Conservation (phyloP, 768 basidiomycete species). For the Asterophora lycoperdoides region DNA sequence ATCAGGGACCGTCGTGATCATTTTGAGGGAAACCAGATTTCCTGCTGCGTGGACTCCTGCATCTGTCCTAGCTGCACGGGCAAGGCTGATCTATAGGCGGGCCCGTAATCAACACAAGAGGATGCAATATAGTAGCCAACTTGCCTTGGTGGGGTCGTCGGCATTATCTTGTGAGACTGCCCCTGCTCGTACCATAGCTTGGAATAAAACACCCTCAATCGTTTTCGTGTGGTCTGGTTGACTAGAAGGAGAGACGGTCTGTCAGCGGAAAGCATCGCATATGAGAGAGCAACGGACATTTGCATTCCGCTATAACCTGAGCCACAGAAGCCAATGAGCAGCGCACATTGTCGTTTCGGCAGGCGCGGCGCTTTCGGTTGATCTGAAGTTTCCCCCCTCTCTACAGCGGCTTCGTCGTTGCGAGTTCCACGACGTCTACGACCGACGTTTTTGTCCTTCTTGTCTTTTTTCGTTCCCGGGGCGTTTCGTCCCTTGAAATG, state of each 20-base stretch:
- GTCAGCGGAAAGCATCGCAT: neutral
- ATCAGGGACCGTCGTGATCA: conserved; percentile 76
- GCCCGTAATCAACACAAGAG: no score
- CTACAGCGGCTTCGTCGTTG: conserved; percentile 25
- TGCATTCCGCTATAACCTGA: conserved; percentile 95
- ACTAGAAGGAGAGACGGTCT: conserved; percentile 32
- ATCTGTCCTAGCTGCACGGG: conserved; percentile 91
- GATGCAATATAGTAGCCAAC: neutral
- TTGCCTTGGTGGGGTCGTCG: conserved; percentile 81
- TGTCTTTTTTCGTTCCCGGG: conserved; percentile 21
- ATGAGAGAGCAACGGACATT: conserved; percentile 55
- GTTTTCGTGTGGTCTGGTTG: conserved; percentile 69
- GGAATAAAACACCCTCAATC: conserved; percentile 87
- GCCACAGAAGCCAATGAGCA: conserved; percentile 89
- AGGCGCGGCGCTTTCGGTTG: conserved; percentile 50
- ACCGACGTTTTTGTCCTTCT: conserved; percentile 32
- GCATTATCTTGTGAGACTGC: conserved; percentile 96
- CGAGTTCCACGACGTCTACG: conserved; percentile 43
- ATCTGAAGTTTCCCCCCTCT: conserved; percentile 18
- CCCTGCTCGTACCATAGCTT: conserved; percentile 82
- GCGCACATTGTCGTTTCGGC: conserved; percentile 81
- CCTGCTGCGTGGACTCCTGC: conserved; percentile 97
- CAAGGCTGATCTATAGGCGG: conserved; percentile 64
- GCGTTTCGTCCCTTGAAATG: neutral
- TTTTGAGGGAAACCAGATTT: conserved; percentile 88